Conservation (phyloP, 2,329 filamentous ascomycete species). For the Cercospora sp. region DNA sequence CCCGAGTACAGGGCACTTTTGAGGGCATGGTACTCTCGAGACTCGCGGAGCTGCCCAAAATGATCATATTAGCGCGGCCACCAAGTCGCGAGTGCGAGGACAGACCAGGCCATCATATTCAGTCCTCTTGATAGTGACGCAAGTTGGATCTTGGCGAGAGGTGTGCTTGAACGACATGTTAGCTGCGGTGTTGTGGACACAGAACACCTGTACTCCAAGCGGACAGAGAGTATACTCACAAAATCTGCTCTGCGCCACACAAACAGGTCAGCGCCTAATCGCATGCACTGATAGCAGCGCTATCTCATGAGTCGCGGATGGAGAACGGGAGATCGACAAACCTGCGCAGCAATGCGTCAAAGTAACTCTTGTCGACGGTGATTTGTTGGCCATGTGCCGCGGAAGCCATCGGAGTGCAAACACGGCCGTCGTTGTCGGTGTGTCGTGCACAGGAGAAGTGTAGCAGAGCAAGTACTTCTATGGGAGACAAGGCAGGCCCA, state of each 20-base stretch:
- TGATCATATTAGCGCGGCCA: background rate
- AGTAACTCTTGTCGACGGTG: slow-evolving; percentile 61
- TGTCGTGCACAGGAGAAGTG: slow-evolving; percentile 3
- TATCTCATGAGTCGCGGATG: background rate
- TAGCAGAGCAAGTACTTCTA: background rate
- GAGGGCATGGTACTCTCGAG: slow-evolving; percentile 57
- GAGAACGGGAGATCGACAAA: slow-evolving; percentile 45
- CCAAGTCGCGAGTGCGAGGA: background rate
- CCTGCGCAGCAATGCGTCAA: slow-evolving; percentile 63
- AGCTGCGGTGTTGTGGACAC: slow-evolving; percentile 15
- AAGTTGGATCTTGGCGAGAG: slow-evolving; percentile 27
- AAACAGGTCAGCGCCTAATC: slow-evolving; percentile 26
- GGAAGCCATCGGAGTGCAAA: slow-evolving; percentile 11
- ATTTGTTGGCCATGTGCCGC: slow-evolving; percentile 41
- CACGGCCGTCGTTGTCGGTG: background rate
- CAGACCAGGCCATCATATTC: slow-evolving; percentile 64
- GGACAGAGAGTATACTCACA: slow-evolving; percentile 25
- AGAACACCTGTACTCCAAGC: background rate
- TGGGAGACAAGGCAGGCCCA: background rate
- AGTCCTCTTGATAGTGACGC: slow-evolving; percentile 58
- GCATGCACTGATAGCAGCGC: slow-evolving; percentile 18
- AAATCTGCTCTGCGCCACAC: slow-evolving; percentile 34
- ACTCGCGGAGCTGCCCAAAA: slow-evolving; percentile 40
- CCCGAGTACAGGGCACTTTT: slow-evolving; percentile 53
- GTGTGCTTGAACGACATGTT: slow-evolving; percentile 31